Evolutionary conservation across 177 flowering plant species (phyloP).

Genomic region (Tripterygium wilfordii): DNA sequence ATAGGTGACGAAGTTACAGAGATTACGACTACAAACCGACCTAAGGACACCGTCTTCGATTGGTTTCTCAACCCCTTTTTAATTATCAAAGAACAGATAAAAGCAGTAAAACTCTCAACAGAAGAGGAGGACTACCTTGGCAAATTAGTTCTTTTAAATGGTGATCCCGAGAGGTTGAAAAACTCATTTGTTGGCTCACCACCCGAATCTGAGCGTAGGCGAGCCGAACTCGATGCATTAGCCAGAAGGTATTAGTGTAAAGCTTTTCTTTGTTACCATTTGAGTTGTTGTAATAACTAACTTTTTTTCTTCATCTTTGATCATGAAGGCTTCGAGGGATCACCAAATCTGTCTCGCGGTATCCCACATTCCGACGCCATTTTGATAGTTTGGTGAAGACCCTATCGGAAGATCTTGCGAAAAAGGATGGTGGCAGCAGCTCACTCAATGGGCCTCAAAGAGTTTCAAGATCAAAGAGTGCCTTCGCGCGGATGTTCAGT

Average conservation of each 20-base stretch:
- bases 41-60: conserved; percentile 64
- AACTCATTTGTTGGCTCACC: conserved; percentile 32
- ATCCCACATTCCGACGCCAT: conserved; percentile 70
- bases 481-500: conserved; percentile 39
- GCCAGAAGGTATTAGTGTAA: conserved; percentile 63
- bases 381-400: conserved; percentile 38
- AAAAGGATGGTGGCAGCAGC: conserved; percentile 29
- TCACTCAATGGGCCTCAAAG: conserved; percentile 14
- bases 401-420: conserved; percentile 46
- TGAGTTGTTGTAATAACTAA: neutral
- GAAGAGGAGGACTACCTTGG: conserved; percentile 66
- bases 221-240: conserved; percentile 78
- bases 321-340: conserved; percentile 75
- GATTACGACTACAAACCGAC: conserved; percentile 64
- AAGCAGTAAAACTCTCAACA: conserved; percentile 64
- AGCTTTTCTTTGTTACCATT: neutral
- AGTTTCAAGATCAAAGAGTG: conserved; percentile 38
- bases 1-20: conserved; percentile 63
- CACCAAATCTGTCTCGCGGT: conserved; percentile 70
- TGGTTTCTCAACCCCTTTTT: conserved; percentile 83
- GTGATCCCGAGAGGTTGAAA: conserved; percentile 56
- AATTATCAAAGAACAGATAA: conserved; percentile 86
- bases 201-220: conserved; percentile 51
- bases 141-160: conserved; percentile 58
- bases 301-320: neutral